phyloP scores from a whole-genome alignment of 1,139 yeast genomes.

The Candida labiduridarum region DNA sequence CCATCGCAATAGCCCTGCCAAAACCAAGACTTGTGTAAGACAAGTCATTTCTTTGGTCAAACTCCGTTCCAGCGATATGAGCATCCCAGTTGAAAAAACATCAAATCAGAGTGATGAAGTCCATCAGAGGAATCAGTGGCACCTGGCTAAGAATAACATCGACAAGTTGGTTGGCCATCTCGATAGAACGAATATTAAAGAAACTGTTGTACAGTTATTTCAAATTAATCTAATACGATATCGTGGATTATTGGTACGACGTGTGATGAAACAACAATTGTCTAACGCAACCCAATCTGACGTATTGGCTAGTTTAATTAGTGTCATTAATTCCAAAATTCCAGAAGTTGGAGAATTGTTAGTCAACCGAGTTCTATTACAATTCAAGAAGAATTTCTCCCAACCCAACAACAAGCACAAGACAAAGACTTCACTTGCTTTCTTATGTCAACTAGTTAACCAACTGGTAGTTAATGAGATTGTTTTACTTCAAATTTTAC shows the following conservation, averaged over 20 bases:
- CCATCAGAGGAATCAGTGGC: constrained; percentile 59
- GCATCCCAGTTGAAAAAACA: background rate
- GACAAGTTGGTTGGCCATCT: constrained; percentile 51
- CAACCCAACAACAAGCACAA: constrained; percentile 43
- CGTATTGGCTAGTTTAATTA: constrained; percentile 59
- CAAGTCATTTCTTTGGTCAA: too few relatives aligned
- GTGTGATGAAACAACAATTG: constrained; percentile 59
- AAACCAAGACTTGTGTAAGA: too few relatives aligned
- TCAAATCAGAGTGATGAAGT: constrained; percentile 3
- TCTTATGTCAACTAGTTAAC: constrained; percentile 66
- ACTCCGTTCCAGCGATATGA: background rate
- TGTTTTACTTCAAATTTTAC: constrained; percentile 63
- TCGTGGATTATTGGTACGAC: constrained; percentile 58
- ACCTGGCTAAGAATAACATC: constrained; percentile 47
- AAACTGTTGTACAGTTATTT: constrained; percentile 52
- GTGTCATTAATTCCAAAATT: constrained; percentile 65
- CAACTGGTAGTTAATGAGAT: constrained; percentile 68
- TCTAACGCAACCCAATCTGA: constrained; percentile 42
- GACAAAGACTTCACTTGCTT: constrained; percentile 46
- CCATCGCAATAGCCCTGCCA: too few relatives aligned
- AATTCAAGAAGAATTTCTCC: constrained; percentile 59
- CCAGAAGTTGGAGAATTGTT: constrained; percentile 71
- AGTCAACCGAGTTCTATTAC: constrained; percentile 55
- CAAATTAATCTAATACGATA: constrained; percentile 59
- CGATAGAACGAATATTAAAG: constrained; percentile 49